phyloP scores from a whole-genome alignment of 768 basidiomycete genomes.

The Xerocomellus chrysenteron region DNA sequence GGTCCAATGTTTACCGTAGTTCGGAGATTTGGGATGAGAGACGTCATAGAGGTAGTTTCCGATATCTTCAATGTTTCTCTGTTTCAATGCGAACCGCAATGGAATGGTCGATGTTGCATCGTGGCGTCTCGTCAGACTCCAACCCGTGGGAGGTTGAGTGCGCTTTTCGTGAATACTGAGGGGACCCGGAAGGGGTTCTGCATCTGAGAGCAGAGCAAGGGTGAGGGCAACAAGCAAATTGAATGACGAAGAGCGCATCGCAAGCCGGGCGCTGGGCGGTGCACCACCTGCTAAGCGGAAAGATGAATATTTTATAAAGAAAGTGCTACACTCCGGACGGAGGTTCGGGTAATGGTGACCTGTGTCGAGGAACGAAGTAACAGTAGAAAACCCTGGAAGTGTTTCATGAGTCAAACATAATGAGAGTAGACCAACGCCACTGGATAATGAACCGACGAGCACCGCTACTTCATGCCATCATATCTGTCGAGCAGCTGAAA shows the following conservation, averaged over 20 bases:
- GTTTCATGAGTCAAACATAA: too few relatives aligned
- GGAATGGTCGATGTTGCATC: conserved; percentile 32
- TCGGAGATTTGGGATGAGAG: conserved; percentile 43
- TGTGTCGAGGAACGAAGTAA: too few relatives aligned
- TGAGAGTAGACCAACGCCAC: too few relatives aligned
- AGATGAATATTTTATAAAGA: too few relatives aligned
- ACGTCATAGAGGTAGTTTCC: conserved; percentile 43
- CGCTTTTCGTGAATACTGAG: conserved; percentile 43
- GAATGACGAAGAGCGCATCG: conserved; percentile 12
- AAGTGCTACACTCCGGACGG: too few relatives aligned
- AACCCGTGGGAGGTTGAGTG: conserved; percentile 32
- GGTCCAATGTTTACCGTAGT: conserved; percentile 48
- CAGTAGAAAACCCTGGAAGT: too few relatives aligned
- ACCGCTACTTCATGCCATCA: too few relatives aligned
- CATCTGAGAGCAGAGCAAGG: conserved; percentile 16
- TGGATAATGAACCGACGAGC: too few relatives aligned
- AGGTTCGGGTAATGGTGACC: too few relatives aligned
- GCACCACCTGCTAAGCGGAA: too few relatives aligned
- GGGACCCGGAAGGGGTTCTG: conserved; percentile 9
- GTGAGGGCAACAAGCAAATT: conserved; percentile 9
- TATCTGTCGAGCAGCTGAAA: too few relatives aligned
- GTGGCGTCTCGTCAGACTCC: conserved; percentile 38
- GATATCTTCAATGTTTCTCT: conserved; percentile 32
- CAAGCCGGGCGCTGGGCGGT: background rate
- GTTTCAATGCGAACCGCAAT: conserved; percentile 33